Evolutionary conservation across 306 rosid genomes (phyloP).

Genomic region (Fagus crenata): DNA sequence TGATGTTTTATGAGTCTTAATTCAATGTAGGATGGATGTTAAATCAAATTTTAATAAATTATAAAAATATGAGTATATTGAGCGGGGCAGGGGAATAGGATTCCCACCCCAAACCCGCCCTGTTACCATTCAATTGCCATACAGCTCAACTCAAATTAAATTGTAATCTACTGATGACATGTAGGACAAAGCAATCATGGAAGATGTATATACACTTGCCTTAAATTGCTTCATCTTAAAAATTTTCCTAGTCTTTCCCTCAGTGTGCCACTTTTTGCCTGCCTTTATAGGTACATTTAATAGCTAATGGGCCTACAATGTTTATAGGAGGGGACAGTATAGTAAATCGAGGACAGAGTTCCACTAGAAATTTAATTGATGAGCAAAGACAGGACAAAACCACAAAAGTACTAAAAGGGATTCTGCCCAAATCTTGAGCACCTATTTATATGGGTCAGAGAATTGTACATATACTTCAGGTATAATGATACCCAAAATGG

Average conservation of each 20-base stretch:
- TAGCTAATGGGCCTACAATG: background rate
- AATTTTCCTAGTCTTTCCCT: background rate
- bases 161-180: background rate
- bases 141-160: slow-evolving; percentile 1
- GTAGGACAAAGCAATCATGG: background rate
- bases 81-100: too few relatives aligned
- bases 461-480: background rate
- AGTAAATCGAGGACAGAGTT: background rate
- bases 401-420: background rate
- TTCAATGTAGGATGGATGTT: too few relatives aligned
- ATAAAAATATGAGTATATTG: too few relatives aligned
- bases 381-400: background rate
- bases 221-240: background rate
- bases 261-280: background rate
- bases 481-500: background rate
- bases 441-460: background rate
- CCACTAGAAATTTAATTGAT: background rate
- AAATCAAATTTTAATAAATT: too few relatives aligned
- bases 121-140: background rate
- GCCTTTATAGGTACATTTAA: background rate
- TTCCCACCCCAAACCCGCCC: too few relatives aligned
- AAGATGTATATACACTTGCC: background rate
- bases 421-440: background rate
- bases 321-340: background rate
- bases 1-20: too few relatives aligned